These are phyloP conservation scores for Backusella circina DNA, from an alignment of 192 early-diverging fungal genomes.

Conservation along the genomic window DNA sequence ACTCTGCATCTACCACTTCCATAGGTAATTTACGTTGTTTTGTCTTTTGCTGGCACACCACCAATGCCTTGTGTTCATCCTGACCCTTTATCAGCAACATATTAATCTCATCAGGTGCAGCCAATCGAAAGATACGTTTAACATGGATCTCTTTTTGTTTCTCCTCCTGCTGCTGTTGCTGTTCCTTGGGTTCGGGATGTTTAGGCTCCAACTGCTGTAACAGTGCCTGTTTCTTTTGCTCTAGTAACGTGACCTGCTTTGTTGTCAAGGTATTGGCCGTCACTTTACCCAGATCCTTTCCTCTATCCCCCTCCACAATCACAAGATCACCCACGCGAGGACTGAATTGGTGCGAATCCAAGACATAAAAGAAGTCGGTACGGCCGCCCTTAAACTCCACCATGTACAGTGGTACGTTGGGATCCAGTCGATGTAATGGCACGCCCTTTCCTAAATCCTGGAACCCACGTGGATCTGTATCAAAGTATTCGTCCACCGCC, in stretches of 20 bases:
- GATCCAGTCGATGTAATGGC: constrained; percentile 40
- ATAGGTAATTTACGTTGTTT: constrained; percentile 89
- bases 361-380: constrained; percentile 77
- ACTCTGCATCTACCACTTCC: constrained; percentile 96
- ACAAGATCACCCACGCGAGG: constrained; percentile 70
- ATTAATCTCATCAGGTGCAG: constrained; percentile 75
- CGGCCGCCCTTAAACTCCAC: constrained; percentile 89
- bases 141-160: constrained; percentile 78
- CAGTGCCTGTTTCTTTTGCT: constrained; percentile 31
- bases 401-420: constrained; percentile 64
- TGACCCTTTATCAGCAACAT: constrained; percentile 76
- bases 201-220: constrained; percentile 44
- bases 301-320: constrained; percentile 88
- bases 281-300: constrained; percentile 88
- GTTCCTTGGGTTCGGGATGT: constrained; percentile 28
- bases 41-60: constrained; percentile 86
- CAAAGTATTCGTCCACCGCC: constrained; percentile 36
- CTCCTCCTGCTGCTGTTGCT: constrained; percentile 44
- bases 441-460: constrained; percentile 44
- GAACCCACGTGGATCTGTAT: constrained; percentile 23
- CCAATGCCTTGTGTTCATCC: constrained; percentile 88
- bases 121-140: constrained; percentile 87
- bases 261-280: constrained; percentile 65
- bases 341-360: constrained; percentile 41
- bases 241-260: constrained; percentile 43